Percentiles rank a stretch among this genome's conserved stretches.
phyloP scores from a whole-genome alignment of 495 filamentous ascomycete genomes.

The Neurospora pannonica region DNA sequence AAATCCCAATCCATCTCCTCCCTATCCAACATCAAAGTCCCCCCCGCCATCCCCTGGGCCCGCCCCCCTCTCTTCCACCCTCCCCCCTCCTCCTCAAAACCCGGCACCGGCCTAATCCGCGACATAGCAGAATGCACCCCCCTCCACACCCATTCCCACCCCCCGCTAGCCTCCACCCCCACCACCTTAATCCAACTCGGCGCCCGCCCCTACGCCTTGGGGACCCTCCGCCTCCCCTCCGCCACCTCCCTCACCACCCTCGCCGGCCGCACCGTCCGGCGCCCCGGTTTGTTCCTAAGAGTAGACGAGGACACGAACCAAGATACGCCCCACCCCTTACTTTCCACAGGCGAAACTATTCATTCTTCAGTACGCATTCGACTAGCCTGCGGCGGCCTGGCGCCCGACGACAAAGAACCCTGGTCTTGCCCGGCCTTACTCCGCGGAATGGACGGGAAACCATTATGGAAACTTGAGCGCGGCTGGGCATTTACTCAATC shows the following conservation, averaged over 20 bases:
- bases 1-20: background rate
- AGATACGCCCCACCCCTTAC: conserved; percentile 21
- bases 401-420: conserved; percentile 14
- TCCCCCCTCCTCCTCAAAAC: background rate
- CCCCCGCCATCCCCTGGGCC: background rate
- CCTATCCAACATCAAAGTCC: background rate
- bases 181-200: background rate
- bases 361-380: conserved; percentile 18
- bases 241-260: conserved; percentile 9
- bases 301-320: conserved; percentile 24
- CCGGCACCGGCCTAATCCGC: background rate
- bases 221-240: conserved; percentile 17
- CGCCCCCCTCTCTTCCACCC: background rate
- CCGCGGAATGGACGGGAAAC: background rate
- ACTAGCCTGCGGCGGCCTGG: conserved; percentile 17
- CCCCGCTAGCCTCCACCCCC: background rate
- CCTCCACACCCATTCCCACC: background rate
- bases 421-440: conserved; percentile 18
- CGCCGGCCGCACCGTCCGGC: conserved; percentile 20
- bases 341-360: conserved; percentile 18
- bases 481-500: background rate
- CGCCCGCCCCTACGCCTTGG: conserved; percentile 20
- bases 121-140: background rate
- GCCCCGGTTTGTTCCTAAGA: conserved; percentile 17
- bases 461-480: conserved; percentile 14